Evolutionary conservation across 1,284 basidiomycete species (phyloP).

Genomic region (Taiwanofungus camphoratus): DNA sequence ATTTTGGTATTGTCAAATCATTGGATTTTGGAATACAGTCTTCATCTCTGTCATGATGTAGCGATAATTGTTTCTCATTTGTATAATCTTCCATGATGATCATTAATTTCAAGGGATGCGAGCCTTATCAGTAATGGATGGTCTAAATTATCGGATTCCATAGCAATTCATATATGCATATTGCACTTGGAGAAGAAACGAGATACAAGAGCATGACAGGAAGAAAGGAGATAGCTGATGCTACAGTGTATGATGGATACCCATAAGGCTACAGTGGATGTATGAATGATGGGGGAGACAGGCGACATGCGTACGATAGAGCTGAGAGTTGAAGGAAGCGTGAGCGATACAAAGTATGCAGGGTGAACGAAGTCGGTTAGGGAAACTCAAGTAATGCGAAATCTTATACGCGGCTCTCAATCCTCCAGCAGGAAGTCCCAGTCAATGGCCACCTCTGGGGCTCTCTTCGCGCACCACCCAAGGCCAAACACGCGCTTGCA

Average conservation of each 20-base stretch:
- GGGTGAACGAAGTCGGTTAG: constrained; percentile 5
- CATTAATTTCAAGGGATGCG: too few relatives aligned
- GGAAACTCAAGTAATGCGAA: background rate
- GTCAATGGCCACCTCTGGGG: constrained; percentile 51
- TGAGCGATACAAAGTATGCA: constrained; percentile 2
- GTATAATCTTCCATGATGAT: too few relatives aligned
- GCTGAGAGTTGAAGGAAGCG: constrained; percentile 4
- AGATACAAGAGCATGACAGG: background rate
- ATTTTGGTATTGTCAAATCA: background rate
- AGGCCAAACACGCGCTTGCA: constrained; percentile 57
- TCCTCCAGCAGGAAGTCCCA: constrained; percentile 78
- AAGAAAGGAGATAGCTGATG: constrained; percentile 13
- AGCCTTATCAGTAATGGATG: too few relatives aligned
- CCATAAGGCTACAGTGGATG: constrained; percentile 1
- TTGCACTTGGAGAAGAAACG: background rate
- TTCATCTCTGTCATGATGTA: background rate
- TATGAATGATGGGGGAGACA: background rate
- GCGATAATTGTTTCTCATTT: background rate
- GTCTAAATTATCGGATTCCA: too few relatives aligned
- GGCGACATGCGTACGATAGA: constrained; percentile 4
- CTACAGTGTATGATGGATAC: constrained; percentile 16
- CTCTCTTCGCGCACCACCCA: constrained; percentile 43
- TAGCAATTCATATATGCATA: too few relatives aligned
- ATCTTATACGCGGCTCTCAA: constrained; percentile 24
- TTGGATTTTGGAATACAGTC: background rate